Percentiles rank a stretch among this genome's conserved stretches.
These are phyloP conservation scores for Amanita polypyramis DNA, from an alignment of 768 basidiomycete genomes.

Conservation along the genomic window DNA sequence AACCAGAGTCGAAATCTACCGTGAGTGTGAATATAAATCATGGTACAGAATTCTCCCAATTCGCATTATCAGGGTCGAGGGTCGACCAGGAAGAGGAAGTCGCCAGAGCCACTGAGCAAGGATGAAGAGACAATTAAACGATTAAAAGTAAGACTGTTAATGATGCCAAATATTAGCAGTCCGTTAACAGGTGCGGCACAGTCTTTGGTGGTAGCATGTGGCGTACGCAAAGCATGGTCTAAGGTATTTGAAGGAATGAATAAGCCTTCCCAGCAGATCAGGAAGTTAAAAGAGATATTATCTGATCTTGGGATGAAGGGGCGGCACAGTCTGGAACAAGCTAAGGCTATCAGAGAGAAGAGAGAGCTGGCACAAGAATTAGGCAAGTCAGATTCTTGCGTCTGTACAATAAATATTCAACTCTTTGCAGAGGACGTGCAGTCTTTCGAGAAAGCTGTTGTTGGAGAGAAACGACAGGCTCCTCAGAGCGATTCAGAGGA, in stretches of 20 bases:
- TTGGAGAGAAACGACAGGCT: constrained; percentile 20
- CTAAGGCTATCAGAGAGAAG: constrained; percentile 59
- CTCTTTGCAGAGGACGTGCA: constrained; percentile 57
- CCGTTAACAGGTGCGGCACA: constrained; percentile 15
- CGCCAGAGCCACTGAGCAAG: constrained; percentile 30
- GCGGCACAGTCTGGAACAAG: constrained; percentile 70
- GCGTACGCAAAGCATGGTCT: constrained; percentile 68
- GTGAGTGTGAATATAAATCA: constrained; percentile 16
- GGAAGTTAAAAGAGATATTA: constrained; percentile 53
- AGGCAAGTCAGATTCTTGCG: constrained; percentile 31
- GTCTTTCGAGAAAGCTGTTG: constrained; percentile 48
- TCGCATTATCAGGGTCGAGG: constrained; percentile 14
- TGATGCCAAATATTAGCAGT: not conserved
- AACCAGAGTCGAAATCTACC: constrained; percentile 15
- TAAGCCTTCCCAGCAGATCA: constrained; percentile 50
- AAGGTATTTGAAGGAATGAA: constrained; percentile 58
- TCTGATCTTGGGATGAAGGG: constrained; percentile 73
- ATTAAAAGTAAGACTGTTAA: constrained; percentile 46
- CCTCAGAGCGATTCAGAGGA: constrained; percentile 16
- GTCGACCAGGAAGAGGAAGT: constrained; percentile 19
- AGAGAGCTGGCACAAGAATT: constrained; percentile 74
- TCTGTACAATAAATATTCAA: not conserved
- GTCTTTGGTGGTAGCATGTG: constrained; percentile 66
- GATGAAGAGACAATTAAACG: constrained; percentile 69
- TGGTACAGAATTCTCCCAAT: not conserved